Evolutionary conservation across 371 early-diverging fungal genomes (phyloP), one percentile per base, ranked within the genome.

Genomic region (Rhizopus sp.): DNA sequence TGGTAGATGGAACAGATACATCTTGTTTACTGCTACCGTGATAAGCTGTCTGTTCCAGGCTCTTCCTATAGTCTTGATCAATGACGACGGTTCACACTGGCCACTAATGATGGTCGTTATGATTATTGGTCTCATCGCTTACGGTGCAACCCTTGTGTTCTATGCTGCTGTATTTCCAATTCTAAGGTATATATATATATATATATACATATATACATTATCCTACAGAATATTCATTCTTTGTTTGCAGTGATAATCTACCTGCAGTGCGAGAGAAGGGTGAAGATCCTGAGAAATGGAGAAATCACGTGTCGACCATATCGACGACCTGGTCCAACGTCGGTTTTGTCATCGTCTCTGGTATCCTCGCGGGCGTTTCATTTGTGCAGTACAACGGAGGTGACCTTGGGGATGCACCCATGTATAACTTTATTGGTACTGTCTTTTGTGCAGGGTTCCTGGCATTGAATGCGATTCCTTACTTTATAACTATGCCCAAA

Each of bases 161-260:
- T 80, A 77, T 59, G 73, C 71, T n/a, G 80, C 80, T 41, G 77
- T 75, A 15, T 80, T 80, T 52, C 80, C 80, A 30, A 71, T 54
- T 7, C 48, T 79, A 7, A 77, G 77, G 73, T 77, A 68, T 50
- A 12, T 2, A 23, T 40, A 45, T 39, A 13, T 47, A 6, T 46
- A 6, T 35, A 32, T 23, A 23, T n/a, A n/a, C n/a, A n/a, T n/a
- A n/a, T n/a, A n/a, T 23, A 23, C 2, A 29, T 2, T 1, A 15
- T 9, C 10, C 35, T 15, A 30, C 2, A 49, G 12, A n/a, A 7
- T 16, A 29, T 33, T 31, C 12, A 5, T 13, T 8, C 13, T 13
- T 34, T 5, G 1, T 23, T 8, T 6, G 37, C 39, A 72, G 77
- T 52, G 75, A 80, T 53, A 80, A 80, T 61, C 48, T 80, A 48